Percentiles rank a stretch among this genome's conserved stretches.
These are phyloP conservation scores for Diaporthe ilicicola DNA, from an alignment of 2,329 filamentous ascomycete species.

Conservation along the genomic window DNA sequence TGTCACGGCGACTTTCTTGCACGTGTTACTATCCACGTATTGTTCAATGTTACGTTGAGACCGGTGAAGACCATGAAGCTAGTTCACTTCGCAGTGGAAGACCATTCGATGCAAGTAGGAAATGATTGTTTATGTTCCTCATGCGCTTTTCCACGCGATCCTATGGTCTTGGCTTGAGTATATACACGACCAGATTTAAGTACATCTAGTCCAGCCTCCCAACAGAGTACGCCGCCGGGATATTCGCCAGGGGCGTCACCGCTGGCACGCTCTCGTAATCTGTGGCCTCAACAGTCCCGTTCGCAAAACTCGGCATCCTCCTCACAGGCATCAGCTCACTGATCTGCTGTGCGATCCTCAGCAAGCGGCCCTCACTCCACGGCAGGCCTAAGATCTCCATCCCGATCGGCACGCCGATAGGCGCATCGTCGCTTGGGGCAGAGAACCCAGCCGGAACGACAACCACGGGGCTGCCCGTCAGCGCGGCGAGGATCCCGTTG, in stretches of 20 bases:
- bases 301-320: constrained; percentile 47
- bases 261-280: constrained; percentile 53
- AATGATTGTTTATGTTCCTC: background rate
- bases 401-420: constrained; percentile 67
- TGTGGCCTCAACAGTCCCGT: constrained; percentile 37
- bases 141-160: background rate
- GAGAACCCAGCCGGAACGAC: constrained; percentile 64
- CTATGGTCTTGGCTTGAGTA: background rate
- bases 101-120: background rate
- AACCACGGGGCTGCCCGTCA: constrained; percentile 51
- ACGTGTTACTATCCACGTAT: no score
- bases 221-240: constrained; percentile 56
- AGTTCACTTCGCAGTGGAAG: background rate
- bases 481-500: constrained; percentile 53
- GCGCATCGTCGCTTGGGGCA: constrained; percentile 54
- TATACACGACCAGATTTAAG: background rate
- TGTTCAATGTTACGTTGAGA: no score
- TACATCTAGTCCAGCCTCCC: constrained; percentile 45
- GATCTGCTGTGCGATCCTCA: constrained; percentile 61
- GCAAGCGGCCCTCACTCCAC: constrained; percentile 62
- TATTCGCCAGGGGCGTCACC: constrained; percentile 52
- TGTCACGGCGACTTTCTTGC: no score
- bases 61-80: no score
- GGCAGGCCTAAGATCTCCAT: constrained; percentile 69
- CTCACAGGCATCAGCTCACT: constrained; percentile 56